A percentile compares a stretch with the other conserved stretches of the same genome.
Evolutionary conservation across 805 yeast genomes (phyloP).

Genomic region (Candida mattraensis): DNA sequence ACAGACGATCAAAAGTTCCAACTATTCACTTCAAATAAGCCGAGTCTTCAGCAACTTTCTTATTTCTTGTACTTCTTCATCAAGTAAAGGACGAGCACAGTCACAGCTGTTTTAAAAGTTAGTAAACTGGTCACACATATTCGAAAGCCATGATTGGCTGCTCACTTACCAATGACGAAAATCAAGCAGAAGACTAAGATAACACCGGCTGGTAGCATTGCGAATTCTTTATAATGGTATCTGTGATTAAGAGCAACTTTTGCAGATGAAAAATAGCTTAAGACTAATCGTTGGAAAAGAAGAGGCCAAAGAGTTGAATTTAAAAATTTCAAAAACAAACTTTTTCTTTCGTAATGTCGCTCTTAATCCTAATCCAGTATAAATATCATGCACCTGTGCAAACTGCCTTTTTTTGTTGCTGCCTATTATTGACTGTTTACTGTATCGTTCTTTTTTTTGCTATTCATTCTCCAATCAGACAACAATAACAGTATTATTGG

Average conservation of each 20-base stretch:
- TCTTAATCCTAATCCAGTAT: too few relatives aligned
- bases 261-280: too few relatives aligned
- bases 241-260: conserved; percentile 9
- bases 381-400: conserved; percentile 11
- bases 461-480: too few relatives aligned
- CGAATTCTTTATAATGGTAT: conserved; percentile 14
- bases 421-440: conserved; percentile 5
- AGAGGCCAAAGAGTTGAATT: conserved; percentile 11
- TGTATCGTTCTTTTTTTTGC: conserved; percentile 9
- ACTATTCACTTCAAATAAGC: too few relatives aligned
- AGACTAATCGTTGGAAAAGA: too few relatives aligned
- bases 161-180: conserved; percentile 42
- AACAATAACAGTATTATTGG: too few relatives aligned
- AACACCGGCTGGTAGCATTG: conserved; percentile 67
- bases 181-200: conserved; percentile 57
- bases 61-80: conserved; percentile 36
- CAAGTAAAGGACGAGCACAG: conserved; percentile 30
- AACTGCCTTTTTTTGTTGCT: conserved; percentile 10
- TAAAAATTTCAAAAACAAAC: conserved; percentile 13
- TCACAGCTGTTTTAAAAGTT: conserved; percentile 23
- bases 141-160: not conserved
- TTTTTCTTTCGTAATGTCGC: conserved; percentile 8
- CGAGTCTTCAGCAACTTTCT: conserved; percentile 14
- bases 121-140: conserved; percentile 4
- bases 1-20: too few relatives aligned